Evolutionary conservation across 495 filamentous ascomycete genomes (phyloP).

Genomic region (Hypoxylon intermedium): DNA sequence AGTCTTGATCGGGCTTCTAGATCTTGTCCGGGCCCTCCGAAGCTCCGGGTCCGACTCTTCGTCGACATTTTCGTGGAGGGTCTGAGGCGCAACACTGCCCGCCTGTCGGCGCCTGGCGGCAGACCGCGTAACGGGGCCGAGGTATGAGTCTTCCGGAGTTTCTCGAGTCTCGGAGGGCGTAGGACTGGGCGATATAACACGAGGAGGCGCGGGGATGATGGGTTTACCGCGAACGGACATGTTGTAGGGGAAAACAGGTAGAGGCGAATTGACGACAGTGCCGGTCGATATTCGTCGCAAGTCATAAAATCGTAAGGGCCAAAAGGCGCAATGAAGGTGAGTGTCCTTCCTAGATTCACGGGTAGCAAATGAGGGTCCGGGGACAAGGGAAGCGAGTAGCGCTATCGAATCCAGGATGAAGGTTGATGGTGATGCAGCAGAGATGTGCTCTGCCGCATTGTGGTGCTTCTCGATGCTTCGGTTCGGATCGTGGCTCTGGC

Average conservation of each 20-base stretch:
- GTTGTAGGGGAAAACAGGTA: constrained; percentile 54
- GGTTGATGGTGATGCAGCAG: constrained; percentile 43
- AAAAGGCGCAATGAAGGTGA: constrained; percentile 52
- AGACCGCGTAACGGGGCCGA: constrained; percentile 69
- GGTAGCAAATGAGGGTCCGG: constrained; percentile 24
- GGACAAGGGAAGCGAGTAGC: constrained; percentile 32
- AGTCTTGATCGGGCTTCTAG: constrained; percentile 58
- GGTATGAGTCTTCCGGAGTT: constrained; percentile 59
- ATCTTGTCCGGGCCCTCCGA: constrained; percentile 56
- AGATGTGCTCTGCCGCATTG: constrained; percentile 45
- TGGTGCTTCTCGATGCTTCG: constrained; percentile 35
- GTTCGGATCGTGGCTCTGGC: constrained; percentile 14
- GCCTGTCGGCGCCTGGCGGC: constrained; percentile 59
- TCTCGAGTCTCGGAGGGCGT: constrained; percentile 63
- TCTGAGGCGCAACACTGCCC: constrained; percentile 43
- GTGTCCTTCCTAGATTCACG: constrained; percentile 59
- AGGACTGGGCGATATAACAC: constrained; percentile 75
- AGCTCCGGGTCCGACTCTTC: constrained; percentile 52
- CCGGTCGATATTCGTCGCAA: constrained; percentile 61
- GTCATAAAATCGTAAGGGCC: constrained; percentile 53
- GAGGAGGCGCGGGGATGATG: constrained; percentile 67
- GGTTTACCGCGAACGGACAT: constrained; percentile 49
- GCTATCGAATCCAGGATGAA: constrained; percentile 58
- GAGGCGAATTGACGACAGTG: constrained; percentile 54
- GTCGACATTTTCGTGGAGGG: constrained; percentile 47